Evolutionary conservation across 2,329 filamentous ascomycete species (phyloP).

Genomic region (Capronia epimyces): DNA sequence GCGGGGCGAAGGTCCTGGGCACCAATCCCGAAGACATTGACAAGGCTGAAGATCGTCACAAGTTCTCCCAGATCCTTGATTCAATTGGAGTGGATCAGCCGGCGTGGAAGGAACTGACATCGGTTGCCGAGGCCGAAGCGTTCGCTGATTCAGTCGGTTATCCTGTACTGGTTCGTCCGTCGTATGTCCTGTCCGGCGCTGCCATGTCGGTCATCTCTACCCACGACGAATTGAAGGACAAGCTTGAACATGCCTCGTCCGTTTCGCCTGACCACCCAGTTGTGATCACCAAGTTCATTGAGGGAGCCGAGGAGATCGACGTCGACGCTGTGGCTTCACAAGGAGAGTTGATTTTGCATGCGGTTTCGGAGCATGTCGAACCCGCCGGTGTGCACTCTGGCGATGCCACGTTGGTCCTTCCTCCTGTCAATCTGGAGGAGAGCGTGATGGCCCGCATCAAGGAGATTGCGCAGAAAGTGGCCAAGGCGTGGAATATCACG

Average conservation of each 20-base stretch:
- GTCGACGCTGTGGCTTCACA: conserved; percentile 85
- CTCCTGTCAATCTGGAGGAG: conserved; percentile 73
- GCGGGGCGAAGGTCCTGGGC: conserved; percentile 83
- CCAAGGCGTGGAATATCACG: conserved; percentile 93
- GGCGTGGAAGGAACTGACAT: conserved; percentile 95
- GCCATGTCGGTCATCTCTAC: conserved; percentile 96
- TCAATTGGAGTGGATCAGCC: conserved; percentile 96
- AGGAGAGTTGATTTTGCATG: conserved; percentile 83
- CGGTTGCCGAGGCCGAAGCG: conserved; percentile 75
- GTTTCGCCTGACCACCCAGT: conserved; percentile 97
- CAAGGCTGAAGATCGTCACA: conserved; percentile 95
- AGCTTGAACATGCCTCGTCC: conserved; percentile 80
- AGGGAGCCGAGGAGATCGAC: conserved; percentile 93
- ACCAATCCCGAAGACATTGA: conserved; percentile 93
- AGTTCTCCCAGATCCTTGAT: conserved; percentile 96
- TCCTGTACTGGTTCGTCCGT: conserved; percentile 89
- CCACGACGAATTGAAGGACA: conserved; percentile 85
- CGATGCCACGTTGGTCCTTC: conserved; percentile 89
- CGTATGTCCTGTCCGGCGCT: conserved; percentile 92
- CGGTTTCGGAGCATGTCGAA: conserved; percentile 92
- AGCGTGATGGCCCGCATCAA: conserved; percentile 79
- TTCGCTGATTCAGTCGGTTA: conserved; percentile 85
- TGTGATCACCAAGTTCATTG: conserved; percentile 97
- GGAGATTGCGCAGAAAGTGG: conserved; percentile 93
- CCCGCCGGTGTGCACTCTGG: conserved; percentile 97